phyloP scores from a whole-genome alignment of 1,139 yeast species.

The Pichia sorboxylosa region DNA sequence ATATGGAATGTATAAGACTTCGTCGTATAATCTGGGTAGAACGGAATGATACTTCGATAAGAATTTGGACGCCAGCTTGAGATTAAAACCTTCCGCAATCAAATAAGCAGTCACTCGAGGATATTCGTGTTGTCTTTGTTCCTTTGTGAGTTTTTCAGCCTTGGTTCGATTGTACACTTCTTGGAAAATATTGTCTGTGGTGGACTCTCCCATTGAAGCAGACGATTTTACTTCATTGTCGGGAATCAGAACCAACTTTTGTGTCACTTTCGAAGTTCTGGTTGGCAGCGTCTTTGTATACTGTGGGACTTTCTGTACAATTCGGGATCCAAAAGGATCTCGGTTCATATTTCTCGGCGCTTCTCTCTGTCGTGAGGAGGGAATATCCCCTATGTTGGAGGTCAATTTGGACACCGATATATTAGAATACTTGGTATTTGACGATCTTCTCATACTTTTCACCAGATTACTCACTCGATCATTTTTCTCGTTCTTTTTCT shows the following conservation, averaged over 20 bases:
- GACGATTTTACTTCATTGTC: constrained; percentile 6
- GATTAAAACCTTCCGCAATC: constrained; percentile 69
- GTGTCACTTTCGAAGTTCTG: constrained; percentile 80
- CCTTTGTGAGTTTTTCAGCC: constrained; percentile 63
- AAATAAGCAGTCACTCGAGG: constrained; percentile 87
- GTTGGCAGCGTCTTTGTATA: constrained; percentile 62
- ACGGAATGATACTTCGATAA: constrained; percentile 64
- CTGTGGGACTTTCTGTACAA: constrained; percentile 31
- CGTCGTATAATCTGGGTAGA: constrained; percentile 79
- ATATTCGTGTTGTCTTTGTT: constrained; percentile 53
- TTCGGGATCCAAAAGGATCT: constrained; percentile 11
- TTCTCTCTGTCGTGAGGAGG: constrained; percentile 57
- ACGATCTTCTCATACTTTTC: constrained; percentile 13
- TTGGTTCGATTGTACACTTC: constrained; percentile 35
- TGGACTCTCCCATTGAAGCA: constrained; percentile 18
- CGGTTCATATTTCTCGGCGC: constrained; percentile 24
- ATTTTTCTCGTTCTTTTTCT: constrained; percentile 9
- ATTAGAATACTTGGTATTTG: constrained; percentile 41
- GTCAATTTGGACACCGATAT: constrained; percentile 62
- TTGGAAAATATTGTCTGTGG: constrained; percentile 24
- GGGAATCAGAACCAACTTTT: constrained; percentile 77
- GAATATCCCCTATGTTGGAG: constrained; percentile 72
- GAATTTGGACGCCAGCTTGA: constrained; percentile 53
- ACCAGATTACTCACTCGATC: constrained; percentile 10
- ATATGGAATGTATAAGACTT: constrained; percentile 83